Conservation (phyloP, 1,139 yeast genomes). For the Suhomyces terraborum region DNA sequence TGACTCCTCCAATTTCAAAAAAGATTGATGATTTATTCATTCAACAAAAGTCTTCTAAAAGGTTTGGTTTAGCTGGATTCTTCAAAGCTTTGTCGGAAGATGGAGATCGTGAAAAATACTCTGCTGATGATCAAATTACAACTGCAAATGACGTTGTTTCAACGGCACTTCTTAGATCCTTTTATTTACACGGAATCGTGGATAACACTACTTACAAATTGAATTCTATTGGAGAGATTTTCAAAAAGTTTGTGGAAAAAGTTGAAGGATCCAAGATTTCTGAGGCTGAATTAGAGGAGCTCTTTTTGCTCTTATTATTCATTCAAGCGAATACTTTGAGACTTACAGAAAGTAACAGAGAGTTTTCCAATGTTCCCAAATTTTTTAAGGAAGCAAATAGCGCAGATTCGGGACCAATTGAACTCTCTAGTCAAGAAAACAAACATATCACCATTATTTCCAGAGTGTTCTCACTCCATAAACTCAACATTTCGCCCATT, state of each 20-base stretch:
- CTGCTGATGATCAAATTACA: constrained; percentile 29
- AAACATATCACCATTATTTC: constrained; percentile 53
- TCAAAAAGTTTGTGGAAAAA: constrained; percentile 38
- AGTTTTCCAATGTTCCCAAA: constrained; percentile 39
- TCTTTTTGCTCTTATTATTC: constrained; percentile 51
- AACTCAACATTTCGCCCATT: constrained; percentile 55
- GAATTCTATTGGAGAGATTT: constrained; percentile 58
- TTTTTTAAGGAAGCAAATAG: constrained; percentile 32
- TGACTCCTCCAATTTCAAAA: constrained; percentile 49
- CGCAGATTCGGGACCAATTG: constrained; percentile 22
- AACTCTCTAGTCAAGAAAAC: constrained; percentile 32
- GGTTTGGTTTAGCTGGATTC: constrained; percentile 39
- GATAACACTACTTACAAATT: constrained; percentile 44
- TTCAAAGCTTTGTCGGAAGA: constrained; percentile 28
- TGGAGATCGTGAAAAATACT: constrained; percentile 11
- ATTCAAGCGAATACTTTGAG: constrained; percentile 33
- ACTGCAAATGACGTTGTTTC: constrained; percentile 57
- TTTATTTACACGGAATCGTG: constrained; percentile 59
- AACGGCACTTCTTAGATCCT: constrained; percentile 59
- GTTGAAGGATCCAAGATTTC: constrained; percentile 29
- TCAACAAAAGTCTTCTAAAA: constrained; percentile 18
- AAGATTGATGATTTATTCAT: constrained; percentile 23
- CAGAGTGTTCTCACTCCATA: constrained; percentile 58
- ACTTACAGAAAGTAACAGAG: constrained; percentile 33
- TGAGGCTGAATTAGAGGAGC: constrained; percentile 29